Evolutionary conservation across 305 asterid species (phyloP), one percentile per base, ranked within the genome.

Genomic region (Fraxinus latifolia): DNA sequence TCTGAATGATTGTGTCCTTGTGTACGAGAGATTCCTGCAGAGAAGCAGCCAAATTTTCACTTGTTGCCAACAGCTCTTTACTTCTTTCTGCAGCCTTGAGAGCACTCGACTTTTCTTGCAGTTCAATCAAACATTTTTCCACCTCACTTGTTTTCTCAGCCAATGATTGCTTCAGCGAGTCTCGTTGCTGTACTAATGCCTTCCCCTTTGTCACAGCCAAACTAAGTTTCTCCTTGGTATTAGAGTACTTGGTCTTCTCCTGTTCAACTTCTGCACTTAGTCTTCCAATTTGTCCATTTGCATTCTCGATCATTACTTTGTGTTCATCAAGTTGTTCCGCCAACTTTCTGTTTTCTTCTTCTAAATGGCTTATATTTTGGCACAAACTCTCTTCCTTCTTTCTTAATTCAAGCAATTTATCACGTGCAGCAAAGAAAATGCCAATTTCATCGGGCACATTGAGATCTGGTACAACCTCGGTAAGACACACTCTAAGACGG

Each of bases 141-240:
- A 96, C 74, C 86, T 92, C 91, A 25, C 89, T 88, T 7, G 96
- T 89, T 87, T 93, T 96, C 81, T 96, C 98, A 82, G 93, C 89
- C 87, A 96, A 83, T 62, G 87, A 85, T 85, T 92, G 96, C 89
- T 93, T 96, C 85, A 96, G 87, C 4, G 93, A 90, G 83, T 96
- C 99, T 77, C 99, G 90, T 72, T 96, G 93, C 87, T 96, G 98
- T 78, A 96, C 98, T 90, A 95, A 89, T 29, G 96, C 97, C 94
- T 96, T 96, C 79, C 99, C 99, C 90, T 93, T 96, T 23, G 97
- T 92, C 89, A 95, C 98, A 1, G 99, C 99, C 97, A 96, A 85
- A 91, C 92, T 90, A 80, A 96, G 97, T 93, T 96, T 96, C 93
- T 96, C 98, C 88, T 96, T 96, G 76, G 97, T 90, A 85, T 90